Conservation (phyloP, 2,329 filamentous ascomycete species). For the Fusarium redolens region DNA sequence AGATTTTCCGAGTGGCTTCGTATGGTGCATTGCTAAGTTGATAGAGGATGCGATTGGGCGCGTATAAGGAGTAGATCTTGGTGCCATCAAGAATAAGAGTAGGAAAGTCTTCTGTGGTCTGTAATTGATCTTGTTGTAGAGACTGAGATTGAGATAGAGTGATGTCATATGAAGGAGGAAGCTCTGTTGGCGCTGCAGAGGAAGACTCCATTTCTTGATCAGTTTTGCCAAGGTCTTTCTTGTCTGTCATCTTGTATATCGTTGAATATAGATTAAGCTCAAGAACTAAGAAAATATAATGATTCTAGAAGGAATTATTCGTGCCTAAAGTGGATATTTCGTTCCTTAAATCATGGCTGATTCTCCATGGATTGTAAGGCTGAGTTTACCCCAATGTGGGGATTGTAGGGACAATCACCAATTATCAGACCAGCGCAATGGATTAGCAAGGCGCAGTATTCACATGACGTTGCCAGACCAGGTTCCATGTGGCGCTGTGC, state of each 20-base stretch:
- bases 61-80: slow-evolving; percentile 35
- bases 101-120: slow-evolving; percentile 16
- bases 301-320: background rate
- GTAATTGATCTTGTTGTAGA: background rate
- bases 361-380: background rate
- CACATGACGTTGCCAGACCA: background rate
- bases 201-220: background rate
- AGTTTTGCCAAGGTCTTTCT: background rate
- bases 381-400: background rate
- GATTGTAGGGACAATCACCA: background rate
- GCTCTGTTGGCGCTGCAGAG: background rate
- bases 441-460: background rate
- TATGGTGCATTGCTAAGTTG: slow-evolving; percentile 41
- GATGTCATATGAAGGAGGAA: slow-evolving; percentile 14
- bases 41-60: slow-evolving; percentile 38
- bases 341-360: background rate
- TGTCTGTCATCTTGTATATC: background rate
- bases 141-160: background rate
- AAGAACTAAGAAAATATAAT: background rate
- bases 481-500: background rate
- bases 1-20: slow-evolving; percentile 28
- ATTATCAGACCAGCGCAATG: background rate
- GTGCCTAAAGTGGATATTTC: fast-evolving
- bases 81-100: slow-evolving; percentile 39
- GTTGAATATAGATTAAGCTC: background rate